A percentile compares a stretch with the other conserved stretches of the same genome.
phyloP scores from a whole-genome alignment of 176 grass and related monocot species.

The Oryza glumipatula region DNA sequence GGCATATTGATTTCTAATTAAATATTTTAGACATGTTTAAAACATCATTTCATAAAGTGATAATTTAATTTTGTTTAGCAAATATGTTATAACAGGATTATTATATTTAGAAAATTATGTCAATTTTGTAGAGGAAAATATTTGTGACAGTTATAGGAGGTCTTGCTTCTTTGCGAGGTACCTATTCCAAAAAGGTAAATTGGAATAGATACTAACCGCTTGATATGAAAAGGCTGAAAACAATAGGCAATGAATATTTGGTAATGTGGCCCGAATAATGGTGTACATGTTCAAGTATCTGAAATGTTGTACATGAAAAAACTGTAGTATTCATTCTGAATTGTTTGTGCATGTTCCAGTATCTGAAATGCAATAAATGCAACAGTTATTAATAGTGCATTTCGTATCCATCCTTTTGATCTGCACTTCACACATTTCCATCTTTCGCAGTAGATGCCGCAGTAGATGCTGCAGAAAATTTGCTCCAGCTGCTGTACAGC shows the following conservation, averaged over 20 bases:
- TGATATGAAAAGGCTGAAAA: not conserved
- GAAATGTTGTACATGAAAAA: not conserved
- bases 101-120: too few relatives aligned
- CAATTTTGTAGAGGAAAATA: too few relatives aligned
- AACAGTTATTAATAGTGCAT: not conserved
- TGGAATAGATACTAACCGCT: not conserved
- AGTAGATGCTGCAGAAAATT: slow-evolving; percentile 20
- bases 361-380: slow-evolving; percentile 20
- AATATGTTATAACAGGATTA: too few relatives aligned
- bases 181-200: not conserved
- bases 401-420: slow-evolving; percentile 14
- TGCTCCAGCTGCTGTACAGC: not conserved
- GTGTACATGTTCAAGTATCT: not conserved
- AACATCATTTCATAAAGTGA: too few relatives aligned
- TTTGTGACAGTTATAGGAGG: too few relatives aligned
- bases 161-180: too few relatives aligned
- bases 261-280: not conserved
- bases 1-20: too few relatives aligned
- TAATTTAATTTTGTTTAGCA: too few relatives aligned
- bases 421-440: not conserved
- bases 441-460: slow-evolving; percentile 30
- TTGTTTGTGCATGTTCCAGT: not conserved
- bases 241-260: not conserved
- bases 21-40: too few relatives aligned
- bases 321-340: not conserved